Evolutionary conservation across 257 asterid species (phyloP), one percentile per base, ranked within the genome.

Genomic region (Anisodus acutangulus): DNA sequence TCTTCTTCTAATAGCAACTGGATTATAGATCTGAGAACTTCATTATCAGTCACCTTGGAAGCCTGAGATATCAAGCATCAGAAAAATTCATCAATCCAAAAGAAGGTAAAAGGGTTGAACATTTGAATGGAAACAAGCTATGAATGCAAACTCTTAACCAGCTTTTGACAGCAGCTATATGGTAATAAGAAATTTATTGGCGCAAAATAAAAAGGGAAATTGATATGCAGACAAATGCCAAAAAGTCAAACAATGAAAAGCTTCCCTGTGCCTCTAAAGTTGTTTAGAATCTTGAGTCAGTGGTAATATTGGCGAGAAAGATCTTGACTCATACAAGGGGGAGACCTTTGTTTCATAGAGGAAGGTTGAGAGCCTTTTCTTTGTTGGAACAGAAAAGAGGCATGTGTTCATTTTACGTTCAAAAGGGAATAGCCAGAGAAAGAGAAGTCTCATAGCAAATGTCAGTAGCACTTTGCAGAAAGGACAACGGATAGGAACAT

Each of bases 1-100:
- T 94, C 97, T 92, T 96, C 98, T 83, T 94, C 98, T 45, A 93
- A 86, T 85, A 96, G 91, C 91, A 96, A 88, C 83, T 94, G 98
- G 55, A 93, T 88, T 83, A 96, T 94, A 35, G 98, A 93, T 84
- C 88, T 89, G 71, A 96, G 91, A 81, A 96, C 98, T 90, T 94
- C 98, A 85, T 88, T 90, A 54, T 92, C 91, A 39, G 81, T 85
- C 49, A 90, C 86, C 12, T 89, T 83, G 72, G 91, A 84, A 5
- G 86, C 86, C 90, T 89, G 85, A 53, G 35, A 76, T 7, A 53
- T 53, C 8, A 53, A 57, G 2, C 13, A 64, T 13, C 64, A 31
- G 19, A 15, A 53, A 5, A 84, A 80, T 84, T 88, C 92, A 91
- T 31, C 88, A 85, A 74, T 55, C 53, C 80, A 88, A 64, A 31